Evolutionary conservation across 495 filamentous ascomycete genomes (phyloP).

Genomic region (Xylaria castorea): DNA sequence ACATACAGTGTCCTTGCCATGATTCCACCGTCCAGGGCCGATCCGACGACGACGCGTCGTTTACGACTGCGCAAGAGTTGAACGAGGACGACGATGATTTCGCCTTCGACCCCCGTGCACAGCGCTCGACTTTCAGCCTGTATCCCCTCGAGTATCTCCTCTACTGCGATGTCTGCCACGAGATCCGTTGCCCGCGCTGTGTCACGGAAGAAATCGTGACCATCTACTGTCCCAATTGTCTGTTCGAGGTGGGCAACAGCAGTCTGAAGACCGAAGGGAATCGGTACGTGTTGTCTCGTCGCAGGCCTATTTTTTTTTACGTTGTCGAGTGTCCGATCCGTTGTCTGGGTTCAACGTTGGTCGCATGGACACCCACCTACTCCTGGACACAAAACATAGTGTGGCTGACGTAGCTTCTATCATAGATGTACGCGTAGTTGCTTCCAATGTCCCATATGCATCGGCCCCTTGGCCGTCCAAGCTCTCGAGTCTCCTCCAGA

Average conservation of each 20-base stretch:
- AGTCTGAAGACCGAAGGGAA: constrained; percentile 91
- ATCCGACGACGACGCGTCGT: constrained; percentile 48
- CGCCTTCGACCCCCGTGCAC: constrained; percentile 84
- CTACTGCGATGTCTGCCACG: constrained; percentile 95
- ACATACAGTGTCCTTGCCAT: constrained; percentile 90
- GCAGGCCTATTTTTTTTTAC: neutral
- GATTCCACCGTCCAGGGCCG: constrained; percentile 58
- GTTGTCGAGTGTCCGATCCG: neutral
- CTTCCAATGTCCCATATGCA: constrained; percentile 91
- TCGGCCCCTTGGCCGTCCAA: constrained; percentile 77
- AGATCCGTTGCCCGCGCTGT: constrained; percentile 92
- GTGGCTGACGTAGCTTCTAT: constrained; percentile 1
- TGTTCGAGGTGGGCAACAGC: constrained; percentile 93
- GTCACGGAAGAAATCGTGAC: constrained; percentile 90
- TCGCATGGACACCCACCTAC: neutral
- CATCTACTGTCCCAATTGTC: constrained; percentile 93
- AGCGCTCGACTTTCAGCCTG: constrained; percentile 85
- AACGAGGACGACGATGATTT: constrained; percentile 75
- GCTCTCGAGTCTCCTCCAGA: constrained; percentile 64
- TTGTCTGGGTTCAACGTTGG: neutral
- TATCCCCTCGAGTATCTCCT: constrained; percentile 93
- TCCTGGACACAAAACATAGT: neutral
- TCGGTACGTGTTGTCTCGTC: constrained; percentile 63
- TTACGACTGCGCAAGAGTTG: constrained; percentile 41
- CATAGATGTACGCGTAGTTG: constrained; percentile 91